Base-by-base conservation (phyloP, 2,329 filamentous ascomycete genomes). In the Dactylellina cionopaga region DNA sequence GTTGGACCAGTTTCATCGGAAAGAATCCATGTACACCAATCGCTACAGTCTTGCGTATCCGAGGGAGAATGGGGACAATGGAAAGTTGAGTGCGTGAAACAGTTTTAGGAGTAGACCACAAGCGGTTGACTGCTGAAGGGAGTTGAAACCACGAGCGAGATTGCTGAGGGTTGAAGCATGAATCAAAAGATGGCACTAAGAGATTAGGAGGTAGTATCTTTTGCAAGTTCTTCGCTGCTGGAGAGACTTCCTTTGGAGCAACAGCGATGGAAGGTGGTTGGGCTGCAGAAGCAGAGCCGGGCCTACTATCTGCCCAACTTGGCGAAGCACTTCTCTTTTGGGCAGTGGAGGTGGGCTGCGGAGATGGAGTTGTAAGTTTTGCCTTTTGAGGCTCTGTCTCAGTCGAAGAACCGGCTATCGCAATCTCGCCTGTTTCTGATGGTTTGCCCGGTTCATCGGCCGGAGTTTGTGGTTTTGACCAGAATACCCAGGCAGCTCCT, bases 1-100 rank as follows among this genome's bases (percentile, higher is more conserved):
- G 90, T n/a, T 95, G 89, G 33, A 99, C 85, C 41, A 96, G 87
- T 0, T 90, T 87, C 0, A 92, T 92, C 0, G 95, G 95, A 75
- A 98, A 97, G 71, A 96, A 90, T 0, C 95, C 95, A 80, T 99
- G 95, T 0, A 99, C 88, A 37, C 95, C 95, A 75, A 99, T 96
- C 0, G 93, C 92, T 3, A 99, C 85, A 10, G 95, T 95, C 75
- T 90, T 95, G 78, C 88, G 92, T 47, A 98, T 88, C 75, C 86
- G 90, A 0, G 88, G 90, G 0, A 87, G 84, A 5, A 90, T 87
- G 44, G 88, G 88, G 5, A 87, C 82, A 29, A 92, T 85, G 75
- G 88, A 89, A 3, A 97, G 87, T 79, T 97, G 91, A 78, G 79
- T 86, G 81, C 56, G 85, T 79, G 76, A 90, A 89, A 86, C n/a